Base-by-base conservation (phyloP, 306 rosid species). In the Cicer arietinum region DNA sequence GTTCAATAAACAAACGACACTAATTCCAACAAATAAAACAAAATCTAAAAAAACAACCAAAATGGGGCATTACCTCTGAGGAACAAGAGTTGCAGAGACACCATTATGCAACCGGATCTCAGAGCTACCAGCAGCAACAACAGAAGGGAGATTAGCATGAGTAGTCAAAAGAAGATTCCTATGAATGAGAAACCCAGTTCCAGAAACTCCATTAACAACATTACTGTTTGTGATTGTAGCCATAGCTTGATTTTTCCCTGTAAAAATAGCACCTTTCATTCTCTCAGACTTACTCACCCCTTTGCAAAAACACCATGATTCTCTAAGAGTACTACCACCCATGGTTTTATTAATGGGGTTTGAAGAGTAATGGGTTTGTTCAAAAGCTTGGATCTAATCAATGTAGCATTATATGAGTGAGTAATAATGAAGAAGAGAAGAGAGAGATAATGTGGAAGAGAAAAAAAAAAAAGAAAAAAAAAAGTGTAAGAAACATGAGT, bases 231-330 rank as follows among this genome's bases (percentile, higher is more conserved):
- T 84, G 75, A 90, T 83, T 73, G 89, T 84, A 48, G 85, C 98
- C 81, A 90, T 84, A 67, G 97, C 93, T 5, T 86, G 89, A 22
- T 83, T 87, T 77, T 90, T 92, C 8, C 86, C 88, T 6, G 94
- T 69, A 77, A 86, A 95, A 71, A 95, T 90, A 46, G 98, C 75
- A 42, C 74, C 97, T 68, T 90, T 90, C 91, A 87, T 90, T 59
- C 86, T 78, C 88, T 95, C 99, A 0, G 94, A 84, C 88, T 92
- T 95, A 75, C 98, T 82, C 16, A 90, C 88, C 20, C 99, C 99
- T 83, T 90, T 95, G 82, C 99, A 95, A 84, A 95, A 95, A 65
- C 99, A 95, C 98, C 92, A 90, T 14, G 99, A 86, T 62, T 95
- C 98, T 39, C 87, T 85, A 48, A 95, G 80, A 81, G 85, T 90